phyloP scores from a whole-genome alignment of 257 asterid genomes.

The Forsythia viridissima region DNA sequence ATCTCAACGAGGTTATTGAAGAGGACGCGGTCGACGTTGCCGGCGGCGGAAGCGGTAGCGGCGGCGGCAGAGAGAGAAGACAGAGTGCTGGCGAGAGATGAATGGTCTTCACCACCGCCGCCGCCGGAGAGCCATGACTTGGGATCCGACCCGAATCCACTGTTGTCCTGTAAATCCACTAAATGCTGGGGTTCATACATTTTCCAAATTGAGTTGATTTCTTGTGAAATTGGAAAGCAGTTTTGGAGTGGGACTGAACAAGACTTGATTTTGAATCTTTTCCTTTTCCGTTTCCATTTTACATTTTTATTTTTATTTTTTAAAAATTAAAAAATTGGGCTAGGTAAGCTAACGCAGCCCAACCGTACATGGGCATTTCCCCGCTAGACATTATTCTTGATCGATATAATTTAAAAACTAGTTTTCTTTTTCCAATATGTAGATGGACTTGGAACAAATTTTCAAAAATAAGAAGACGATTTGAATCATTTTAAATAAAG shows the following conservation, averaged over 20 bases:
- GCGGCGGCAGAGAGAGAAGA: constrained; percentile 67
- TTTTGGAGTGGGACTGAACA: not conserved
- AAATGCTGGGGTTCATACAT: constrained; percentile 56
- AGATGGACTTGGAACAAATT: no score
- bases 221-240: not conserved
- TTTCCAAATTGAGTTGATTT: not conserved
- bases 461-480: no score
- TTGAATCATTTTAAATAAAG: no score
- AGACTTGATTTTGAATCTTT: not conserved
- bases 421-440: no score
- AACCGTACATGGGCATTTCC: no score
- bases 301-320: not conserved
- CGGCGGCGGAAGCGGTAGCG: constrained; percentile 61
- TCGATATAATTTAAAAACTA: no score
- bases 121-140: constrained; percentile 75
- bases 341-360: not conserved
- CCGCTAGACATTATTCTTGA: no score
- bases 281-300: not conserved
- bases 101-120: constrained; percentile 31
- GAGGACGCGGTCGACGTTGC: constrained; percentile 70
- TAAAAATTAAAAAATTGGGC: not conserved
- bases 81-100: constrained; percentile 44
- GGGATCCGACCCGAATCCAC: constrained; percentile 57
- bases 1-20: constrained; percentile 74
- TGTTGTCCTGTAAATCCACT: constrained; percentile 64